These are phyloP conservation scores for Eutrema japonicum DNA, from an alignment of 345 rosid species.

Conservation along the genomic window DNA sequence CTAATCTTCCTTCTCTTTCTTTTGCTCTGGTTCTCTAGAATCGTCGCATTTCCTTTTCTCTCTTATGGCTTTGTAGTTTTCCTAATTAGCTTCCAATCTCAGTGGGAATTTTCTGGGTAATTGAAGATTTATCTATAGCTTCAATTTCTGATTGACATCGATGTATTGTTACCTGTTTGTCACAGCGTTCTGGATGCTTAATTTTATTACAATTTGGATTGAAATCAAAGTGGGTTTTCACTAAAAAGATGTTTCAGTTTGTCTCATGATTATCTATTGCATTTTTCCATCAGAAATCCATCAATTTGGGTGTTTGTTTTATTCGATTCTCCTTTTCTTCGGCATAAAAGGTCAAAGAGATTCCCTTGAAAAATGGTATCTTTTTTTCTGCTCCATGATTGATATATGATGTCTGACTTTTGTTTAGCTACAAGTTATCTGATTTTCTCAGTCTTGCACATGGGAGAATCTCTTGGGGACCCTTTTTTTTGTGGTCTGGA, in stretches of 20 bases:
- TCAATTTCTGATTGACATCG: constrained; percentile 12
- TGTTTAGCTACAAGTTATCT: constrained; percentile 32
- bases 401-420: constrained; percentile 44
- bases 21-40: too few relatives aligned
- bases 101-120: neutral
- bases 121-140: neutral
- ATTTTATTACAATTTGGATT: constrained; percentile 15
- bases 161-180: neutral
- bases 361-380: constrained; percentile 34
- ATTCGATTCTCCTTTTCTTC: constrained; percentile 30
- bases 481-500: constrained; percentile 32
- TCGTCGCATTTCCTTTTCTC: too few relatives aligned
- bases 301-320: constrained; percentile 27
- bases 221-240: neutral
- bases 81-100: too few relatives aligned
- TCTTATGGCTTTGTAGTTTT: too few relatives aligned
- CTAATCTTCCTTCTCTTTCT: neutral
- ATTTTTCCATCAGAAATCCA: constrained; percentile 28
- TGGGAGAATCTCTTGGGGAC: constrained; percentile 46
- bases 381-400: constrained; percentile 39
- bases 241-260: constrained; percentile 35
- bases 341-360: constrained; percentile 12
- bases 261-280: constrained; percentile 28
- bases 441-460: constrained; percentile 42
- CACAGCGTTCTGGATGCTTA: constrained; percentile 24